Evolutionary conservation across 371 early-diverging fungal species (phyloP), one percentile per base, ranked within the genome.

Genomic region (Mortierella sp.): DNA sequence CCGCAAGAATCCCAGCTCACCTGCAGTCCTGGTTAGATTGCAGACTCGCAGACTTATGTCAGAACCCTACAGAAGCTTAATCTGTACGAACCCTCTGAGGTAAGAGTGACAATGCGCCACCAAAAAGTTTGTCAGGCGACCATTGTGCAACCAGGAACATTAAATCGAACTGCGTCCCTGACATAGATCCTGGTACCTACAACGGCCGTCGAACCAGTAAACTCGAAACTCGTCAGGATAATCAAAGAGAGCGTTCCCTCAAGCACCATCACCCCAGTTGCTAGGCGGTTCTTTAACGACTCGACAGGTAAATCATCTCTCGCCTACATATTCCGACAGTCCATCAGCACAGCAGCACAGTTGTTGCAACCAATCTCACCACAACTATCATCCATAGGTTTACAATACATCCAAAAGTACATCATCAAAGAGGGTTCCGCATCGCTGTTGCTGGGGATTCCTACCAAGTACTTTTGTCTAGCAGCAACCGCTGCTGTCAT

Each of bases 31-130:
- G 27, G n/a, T 12, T 67, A 91, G 91, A 80, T 89, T 55, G 83
- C 87, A n/a, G 93, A 93, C 60, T 82, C 86, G 5, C 88, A 82
- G 53, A 85, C 87, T 0, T 91, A 89, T 64, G 64, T 80, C 30
- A 82, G 84, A 55, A 89, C 91, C 0, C 56, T 91, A 23, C 89
- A 91, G 49, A 85, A 85, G 48, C 81, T 91, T 10, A 79, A 81
- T 62, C 38, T 90, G 7, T 80, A 87, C 47, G 76, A 87, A 30
- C 92, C 93, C 4, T 61, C 68, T 16, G 87, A 90, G 78, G 90
- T 90, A 64, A 46, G 3, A 34, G 21, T 23, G 18, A 21, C 16
- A 42, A 1, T 19, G 18, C 39, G 28, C 38, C 30, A 51, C 14
- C 23, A 49, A 30, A 31, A 4, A 10, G 49, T 18, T 19, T 42